Conservation (phyloP, 2,329 filamentous ascomycete genomes). For the Amauroascus niger region DNA sequence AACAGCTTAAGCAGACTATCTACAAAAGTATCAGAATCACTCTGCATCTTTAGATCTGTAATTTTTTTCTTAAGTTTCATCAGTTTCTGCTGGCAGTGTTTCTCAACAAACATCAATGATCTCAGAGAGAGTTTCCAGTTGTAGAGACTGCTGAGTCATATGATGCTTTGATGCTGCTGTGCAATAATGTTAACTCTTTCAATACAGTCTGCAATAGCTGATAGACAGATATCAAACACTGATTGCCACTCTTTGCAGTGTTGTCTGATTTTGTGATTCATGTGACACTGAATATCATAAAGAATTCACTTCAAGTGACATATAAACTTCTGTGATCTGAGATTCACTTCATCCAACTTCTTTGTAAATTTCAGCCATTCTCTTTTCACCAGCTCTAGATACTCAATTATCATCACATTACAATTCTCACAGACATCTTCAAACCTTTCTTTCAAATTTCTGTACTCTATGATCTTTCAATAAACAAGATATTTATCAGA, state of each 20-base stretch:
- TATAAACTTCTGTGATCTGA: background rate
- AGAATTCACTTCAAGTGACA: background rate
- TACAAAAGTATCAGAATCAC: background rate
- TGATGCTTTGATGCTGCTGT: too few relatives aligned
- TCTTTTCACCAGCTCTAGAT: background rate
- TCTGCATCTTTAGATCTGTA: background rate
- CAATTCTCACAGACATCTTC: background rate
- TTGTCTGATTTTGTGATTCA: background rate
- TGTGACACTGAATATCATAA: background rate
- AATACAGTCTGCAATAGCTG: background rate
- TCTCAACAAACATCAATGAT: background rate
- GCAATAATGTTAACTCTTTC: too few relatives aligned
- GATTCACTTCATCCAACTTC: background rate
- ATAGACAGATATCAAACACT: background rate
- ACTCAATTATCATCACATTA: background rate
- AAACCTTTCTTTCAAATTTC: background rate
- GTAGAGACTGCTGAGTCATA: too few relatives aligned
- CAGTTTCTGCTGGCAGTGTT: background rate
- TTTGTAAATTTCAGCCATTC: background rate
- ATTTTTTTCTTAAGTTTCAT: background rate
- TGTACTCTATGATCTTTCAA: background rate
- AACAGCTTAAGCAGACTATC: background rate
- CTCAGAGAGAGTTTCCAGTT: too few relatives aligned
- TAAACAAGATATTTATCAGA: background rate
- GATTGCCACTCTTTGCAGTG: background rate